Evolutionary conservation across 306 rosid genomes (phyloP).

Genomic region (Prosopis cineraria): DNA sequence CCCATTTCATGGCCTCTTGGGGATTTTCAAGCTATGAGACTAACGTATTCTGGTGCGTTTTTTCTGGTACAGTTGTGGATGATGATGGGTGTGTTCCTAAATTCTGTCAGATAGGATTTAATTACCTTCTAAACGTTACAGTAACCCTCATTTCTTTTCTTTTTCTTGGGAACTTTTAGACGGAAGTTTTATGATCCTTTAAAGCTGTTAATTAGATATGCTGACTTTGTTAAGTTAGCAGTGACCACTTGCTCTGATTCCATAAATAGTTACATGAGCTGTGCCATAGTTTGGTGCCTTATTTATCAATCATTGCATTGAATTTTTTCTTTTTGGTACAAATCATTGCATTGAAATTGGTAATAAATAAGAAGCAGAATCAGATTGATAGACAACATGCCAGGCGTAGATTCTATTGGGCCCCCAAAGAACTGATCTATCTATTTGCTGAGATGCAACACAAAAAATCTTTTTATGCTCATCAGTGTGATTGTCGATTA

Average conservation of each 20-base stretch:
- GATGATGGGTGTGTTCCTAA: constrained; percentile 34
- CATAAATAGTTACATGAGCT: neutral
- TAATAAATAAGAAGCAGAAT: neutral
- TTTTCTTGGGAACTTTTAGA: constrained; percentile 16
- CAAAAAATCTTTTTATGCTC: neutral
- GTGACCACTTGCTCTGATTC: neutral
- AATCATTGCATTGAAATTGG: neutral
- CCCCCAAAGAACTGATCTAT: neutral
- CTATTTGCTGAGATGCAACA: neutral
- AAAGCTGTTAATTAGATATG: constrained; percentile 22
- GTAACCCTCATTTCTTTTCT: constrained; percentile 32
- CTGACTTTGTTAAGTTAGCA: neutral
- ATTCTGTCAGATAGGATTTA: neutral
- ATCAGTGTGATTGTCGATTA: neutral
- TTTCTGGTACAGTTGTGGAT: constrained; percentile 36
- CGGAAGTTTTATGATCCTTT: constrained; percentile 36
- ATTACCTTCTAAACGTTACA: constrained; percentile 34
- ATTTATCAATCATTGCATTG: neutral
- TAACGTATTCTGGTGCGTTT: constrained; percentile 49
- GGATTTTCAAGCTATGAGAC: constrained; percentile 43
- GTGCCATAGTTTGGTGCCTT: neutral
- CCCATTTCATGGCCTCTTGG: constrained; percentile 45
- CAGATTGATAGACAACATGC: neutral
- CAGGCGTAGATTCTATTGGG: neutral
- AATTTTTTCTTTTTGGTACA: too few species aligned